Percentiles rank a stretch among this genome's conserved stretches.
Conservation (phyloP, 495 filamentous ascomycete species). For the Penicillium bovifimosum region DNA sequence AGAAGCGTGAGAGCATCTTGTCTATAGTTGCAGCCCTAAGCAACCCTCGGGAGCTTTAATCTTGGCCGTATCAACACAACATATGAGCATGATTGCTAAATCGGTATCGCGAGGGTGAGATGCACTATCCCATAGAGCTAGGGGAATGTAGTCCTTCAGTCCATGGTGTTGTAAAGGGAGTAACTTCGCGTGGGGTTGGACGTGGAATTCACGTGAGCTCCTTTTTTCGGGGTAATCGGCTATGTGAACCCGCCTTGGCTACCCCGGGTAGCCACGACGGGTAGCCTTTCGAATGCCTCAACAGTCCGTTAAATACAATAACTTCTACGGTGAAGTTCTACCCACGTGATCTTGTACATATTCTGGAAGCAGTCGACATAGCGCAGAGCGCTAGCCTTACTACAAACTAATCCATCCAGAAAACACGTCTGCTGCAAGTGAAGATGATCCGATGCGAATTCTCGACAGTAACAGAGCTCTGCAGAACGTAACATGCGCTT, state of each 20-base stretch:
- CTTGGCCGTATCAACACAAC: constrained; percentile 11
- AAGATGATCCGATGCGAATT: no score
- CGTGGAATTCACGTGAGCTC: constrained; percentile 20
- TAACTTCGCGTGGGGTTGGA: constrained; percentile 12
- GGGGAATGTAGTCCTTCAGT: not conserved
- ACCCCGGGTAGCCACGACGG: no score
- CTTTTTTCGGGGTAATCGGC: constrained; percentile 13
- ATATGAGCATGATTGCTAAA: constrained; percentile 12
- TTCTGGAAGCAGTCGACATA: no score
- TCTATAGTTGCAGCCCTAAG: constrained; percentile 11
- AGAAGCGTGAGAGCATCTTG: constrained; percentile 13
- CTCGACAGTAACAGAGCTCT: no score
- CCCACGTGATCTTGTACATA: no score
- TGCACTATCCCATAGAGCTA: constrained; percentile 2
- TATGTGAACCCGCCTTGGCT: not conserved
- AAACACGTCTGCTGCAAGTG: no score
- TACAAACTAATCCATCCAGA: no score
- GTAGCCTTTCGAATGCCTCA: no score
- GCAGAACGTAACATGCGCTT: no score
- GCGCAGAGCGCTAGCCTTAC: no score
- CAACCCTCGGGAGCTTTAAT: constrained; percentile 12
- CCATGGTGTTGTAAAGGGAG: not conserved
- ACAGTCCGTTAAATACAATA: no score
- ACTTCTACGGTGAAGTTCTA: no score
- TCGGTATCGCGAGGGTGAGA: not conserved